These are phyloP conservation scores for Pseudomicrostroma phylloplanum DNA, from an alignment of 1,284 basidiomycete species.

Conservation along the genomic window DNA sequence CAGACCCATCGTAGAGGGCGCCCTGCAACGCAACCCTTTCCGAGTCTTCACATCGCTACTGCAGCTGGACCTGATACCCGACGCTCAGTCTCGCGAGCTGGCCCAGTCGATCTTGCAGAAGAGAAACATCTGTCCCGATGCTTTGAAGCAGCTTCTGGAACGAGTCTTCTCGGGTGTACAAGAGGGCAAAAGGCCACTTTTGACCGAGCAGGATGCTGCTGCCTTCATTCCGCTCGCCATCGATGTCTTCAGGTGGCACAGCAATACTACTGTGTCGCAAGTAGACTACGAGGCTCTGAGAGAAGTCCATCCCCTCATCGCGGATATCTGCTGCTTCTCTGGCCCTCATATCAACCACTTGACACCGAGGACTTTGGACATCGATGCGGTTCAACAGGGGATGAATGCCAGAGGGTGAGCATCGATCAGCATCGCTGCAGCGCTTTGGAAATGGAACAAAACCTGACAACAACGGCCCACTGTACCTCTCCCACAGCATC, in stretches of 20 bases:
- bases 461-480: too few relatives aligned
- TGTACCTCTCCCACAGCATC: not conserved
- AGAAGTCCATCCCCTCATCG: conserved; percentile 50
- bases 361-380: conserved; percentile 53
- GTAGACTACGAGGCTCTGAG: conserved; percentile 48
- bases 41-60: not conserved
- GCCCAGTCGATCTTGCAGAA: not conserved
- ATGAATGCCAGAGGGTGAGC: conserved; percentile 32
- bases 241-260: conserved; percentile 54
- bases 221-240: conserved; percentile 50
- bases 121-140: not conserved
- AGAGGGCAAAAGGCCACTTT: conserved; percentile 27
- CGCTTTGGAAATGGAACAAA: too few relatives aligned
- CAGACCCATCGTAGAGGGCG: not conserved
- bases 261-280: conserved; percentile 45
- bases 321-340: conserved; percentile 53
- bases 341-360: conserved; percentile 55
- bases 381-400: conserved; percentile 52
- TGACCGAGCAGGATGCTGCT: conserved; percentile 13
- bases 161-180: not conserved
- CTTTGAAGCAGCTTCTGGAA: not conserved
- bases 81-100: not conserved
- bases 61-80: not conserved
- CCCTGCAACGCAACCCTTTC: not conserved
- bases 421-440: too few relatives aligned